A percentile compares a stretch with the other conserved stretches of the same genome.
phyloP scores from a whole-genome alignment of 257 asterid genomes.

The Penstemon eatonii region DNA sequence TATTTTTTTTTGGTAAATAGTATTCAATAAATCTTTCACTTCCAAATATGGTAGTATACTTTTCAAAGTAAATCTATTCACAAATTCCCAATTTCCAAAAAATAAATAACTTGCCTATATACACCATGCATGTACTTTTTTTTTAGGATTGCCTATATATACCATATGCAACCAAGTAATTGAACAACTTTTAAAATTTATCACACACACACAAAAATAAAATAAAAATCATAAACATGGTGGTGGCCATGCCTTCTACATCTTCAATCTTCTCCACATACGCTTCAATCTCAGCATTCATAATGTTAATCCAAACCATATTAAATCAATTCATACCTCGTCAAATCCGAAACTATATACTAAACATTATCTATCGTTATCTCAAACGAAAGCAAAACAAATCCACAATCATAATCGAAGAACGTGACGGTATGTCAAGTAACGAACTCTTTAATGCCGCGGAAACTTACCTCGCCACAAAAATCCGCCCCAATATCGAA shows the following conservation, averaged over 20 bases:
- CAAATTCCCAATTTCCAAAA: no score
- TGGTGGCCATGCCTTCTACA: constrained; percentile 47
- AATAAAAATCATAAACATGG: constrained; percentile 27
- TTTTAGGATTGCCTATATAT: no score
- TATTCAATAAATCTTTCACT: no score
- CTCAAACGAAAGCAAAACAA: constrained; percentile 26
- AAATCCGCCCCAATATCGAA: constrained; percentile 39
- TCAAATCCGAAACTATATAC: constrained; percentile 39
- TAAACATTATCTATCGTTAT: constrained; percentile 33
- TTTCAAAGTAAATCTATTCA: no score
- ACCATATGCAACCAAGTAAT: no score
- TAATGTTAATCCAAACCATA: constrained; percentile 55
- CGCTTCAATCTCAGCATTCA: constrained; percentile 58
- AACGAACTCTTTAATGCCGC: constrained; percentile 59
- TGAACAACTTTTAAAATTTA: no score
- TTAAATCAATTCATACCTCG: constrained; percentile 58
- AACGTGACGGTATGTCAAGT: constrained; percentile 54
- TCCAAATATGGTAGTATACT: no score
- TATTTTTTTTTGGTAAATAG: no score
- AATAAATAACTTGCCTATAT: no score
- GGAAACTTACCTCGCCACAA: constrained; percentile 56
- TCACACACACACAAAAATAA: neutral
- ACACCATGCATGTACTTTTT: no score
- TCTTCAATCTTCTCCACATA: constrained; percentile 58
- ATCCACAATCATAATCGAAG: constrained; percentile 48